Base-by-base conservation (phyloP, 129 eudicot genomes). In the Mikania micrantha region DNA sequence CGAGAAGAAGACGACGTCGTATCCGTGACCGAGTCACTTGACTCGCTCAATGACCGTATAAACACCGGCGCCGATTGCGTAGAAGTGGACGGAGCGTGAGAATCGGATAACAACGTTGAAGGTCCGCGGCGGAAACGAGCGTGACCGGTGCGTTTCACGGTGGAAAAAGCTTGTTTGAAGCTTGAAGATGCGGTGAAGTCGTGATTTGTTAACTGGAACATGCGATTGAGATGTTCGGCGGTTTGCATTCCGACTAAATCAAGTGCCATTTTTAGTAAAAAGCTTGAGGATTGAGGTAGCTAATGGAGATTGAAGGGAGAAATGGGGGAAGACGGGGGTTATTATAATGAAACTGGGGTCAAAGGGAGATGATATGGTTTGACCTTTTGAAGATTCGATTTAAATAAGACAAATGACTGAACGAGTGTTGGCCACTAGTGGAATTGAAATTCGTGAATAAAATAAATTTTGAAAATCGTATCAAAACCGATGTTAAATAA, bases 101-200 rank as follows among this genome's bases (percentile, higher is more conserved):
- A 61, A 52, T 70, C 77, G 7, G 74, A 59, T 24, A 49, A 31
- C n/a, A 52, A 22, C 32, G 60, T 48, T 20, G 80, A 40, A 0
- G 76, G 72, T 61, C 72, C 72, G 21, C 81, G 77, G 49, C 81
- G 76, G 66, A 77, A 77, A 22, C 81, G 81, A 22, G 81, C 81
- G 34, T 77, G 81, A 4, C 81, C 81, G 54, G 81, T 63, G 39
- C 81, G 77, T 2, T 63, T 70, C 9, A 64, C 6, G 77, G 64
- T 16, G 7, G 71, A 48, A n/a, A 63, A 17, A 10, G 79, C 16
- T 25, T 19, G 69, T 31, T 61, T 61, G 20, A 78, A 66, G 64
- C 64, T 62, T 9, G 79, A 58, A 1, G 78, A 39, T 8, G 32
- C 52, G 64, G 70, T 6, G 63, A 76, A 68, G 44, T 60, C 74